Evolutionary conservation across 1,139 yeast species (phyloP).

Genomic region (Hyphopichia khmerensis): DNA sequence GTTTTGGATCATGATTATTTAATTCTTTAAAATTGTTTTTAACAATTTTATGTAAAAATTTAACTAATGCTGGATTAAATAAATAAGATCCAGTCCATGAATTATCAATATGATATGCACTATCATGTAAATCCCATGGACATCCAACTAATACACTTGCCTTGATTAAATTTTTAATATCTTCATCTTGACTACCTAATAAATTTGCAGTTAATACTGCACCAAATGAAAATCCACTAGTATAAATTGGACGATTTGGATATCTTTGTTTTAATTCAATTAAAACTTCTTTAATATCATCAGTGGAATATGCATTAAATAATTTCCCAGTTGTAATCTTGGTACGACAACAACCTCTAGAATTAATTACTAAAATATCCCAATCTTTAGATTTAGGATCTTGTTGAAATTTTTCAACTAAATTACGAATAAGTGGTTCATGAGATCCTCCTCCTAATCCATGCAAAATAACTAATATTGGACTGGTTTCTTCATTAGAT

Average conservation of each 20-base stretch:
- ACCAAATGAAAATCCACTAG: constrained; percentile 88
- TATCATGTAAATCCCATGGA: constrained; percentile 80
- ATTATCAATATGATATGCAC: constrained; percentile 48
- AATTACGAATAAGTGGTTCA: constrained; percentile 78
- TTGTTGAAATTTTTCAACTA: constrained; percentile 36
- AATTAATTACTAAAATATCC: constrained; percentile 74
- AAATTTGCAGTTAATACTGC: constrained; percentile 77
- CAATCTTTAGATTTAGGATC: constrained; percentile 21
- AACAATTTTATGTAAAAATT: constrained; percentile 61
- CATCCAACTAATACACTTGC: constrained; percentile 71
- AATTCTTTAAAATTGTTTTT: constrained; percentile 62
- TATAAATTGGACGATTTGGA: constrained; percentile 74
- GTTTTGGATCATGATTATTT: constrained; percentile 29
- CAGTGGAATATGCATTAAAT: constrained; percentile 73
- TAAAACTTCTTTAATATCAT: constrained; percentile 64
- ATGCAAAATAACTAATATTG: constrained; percentile 71
- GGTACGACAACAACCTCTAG: constrained; percentile 87
- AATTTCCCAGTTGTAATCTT: constrained; percentile 71
- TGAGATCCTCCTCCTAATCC: constrained; percentile 94
- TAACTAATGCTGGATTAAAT: constrained; percentile 66
- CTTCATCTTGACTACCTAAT: constrained; percentile 64
- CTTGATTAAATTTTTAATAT: constrained; percentile 43
- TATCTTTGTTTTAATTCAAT: constrained; percentile 51
- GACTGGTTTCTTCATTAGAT: constrained; percentile 37
- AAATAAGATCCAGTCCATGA: constrained; percentile 61